A percentile compares a stretch with the other conserved stretches of the same genome.
These are phyloP conservation scores for Fusarium buxicola DNA, from an alignment of 2,329 filamentous ascomycete species.

Conservation along the genomic window DNA sequence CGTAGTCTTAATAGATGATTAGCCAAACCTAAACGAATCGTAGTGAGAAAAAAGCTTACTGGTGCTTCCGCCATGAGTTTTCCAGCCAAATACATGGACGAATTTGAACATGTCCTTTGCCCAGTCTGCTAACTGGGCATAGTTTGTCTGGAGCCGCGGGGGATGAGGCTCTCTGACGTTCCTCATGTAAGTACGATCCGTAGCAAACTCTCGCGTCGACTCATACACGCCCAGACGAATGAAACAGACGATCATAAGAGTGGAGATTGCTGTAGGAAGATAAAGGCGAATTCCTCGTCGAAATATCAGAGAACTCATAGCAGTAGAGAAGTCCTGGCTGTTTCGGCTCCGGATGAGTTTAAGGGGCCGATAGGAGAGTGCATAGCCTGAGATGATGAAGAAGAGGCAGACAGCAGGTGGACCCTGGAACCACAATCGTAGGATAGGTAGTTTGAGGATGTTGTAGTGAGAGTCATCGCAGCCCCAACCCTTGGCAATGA, in stretches of 20 bases:
- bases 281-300: constrained; percentile 65
- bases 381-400: constrained; percentile 72
- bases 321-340: constrained; percentile 55
- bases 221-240: constrained; percentile 62
- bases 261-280: constrained; percentile 63
- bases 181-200: constrained; percentile 56
- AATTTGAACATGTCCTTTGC: constrained; percentile 60
- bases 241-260: constrained; percentile 59
- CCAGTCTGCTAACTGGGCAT: constrained; percentile 61
- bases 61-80: constrained; percentile 59
- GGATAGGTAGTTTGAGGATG: constrained; percentile 63
- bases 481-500: constrained; percentile 64
- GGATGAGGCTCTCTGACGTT: constrained; percentile 64
- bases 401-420: constrained; percentile 70
- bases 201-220: constrained; percentile 59
- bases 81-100: constrained; percentile 64
- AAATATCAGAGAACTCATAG: constrained; percentile 63
- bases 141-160: constrained; percentile 50
- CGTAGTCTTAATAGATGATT: constrained; percentile 53
- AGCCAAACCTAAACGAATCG: neutral
- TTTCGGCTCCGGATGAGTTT: constrained; percentile 56
- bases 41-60: constrained; percentile 44
- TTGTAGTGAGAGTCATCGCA: constrained; percentile 57
- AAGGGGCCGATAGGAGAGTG: constrained; percentile 65
- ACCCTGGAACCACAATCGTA: constrained; percentile 66